Conservation (phyloP, 176 grass and related monocot genomes). For the Eragrostis nindensis region DNA sequence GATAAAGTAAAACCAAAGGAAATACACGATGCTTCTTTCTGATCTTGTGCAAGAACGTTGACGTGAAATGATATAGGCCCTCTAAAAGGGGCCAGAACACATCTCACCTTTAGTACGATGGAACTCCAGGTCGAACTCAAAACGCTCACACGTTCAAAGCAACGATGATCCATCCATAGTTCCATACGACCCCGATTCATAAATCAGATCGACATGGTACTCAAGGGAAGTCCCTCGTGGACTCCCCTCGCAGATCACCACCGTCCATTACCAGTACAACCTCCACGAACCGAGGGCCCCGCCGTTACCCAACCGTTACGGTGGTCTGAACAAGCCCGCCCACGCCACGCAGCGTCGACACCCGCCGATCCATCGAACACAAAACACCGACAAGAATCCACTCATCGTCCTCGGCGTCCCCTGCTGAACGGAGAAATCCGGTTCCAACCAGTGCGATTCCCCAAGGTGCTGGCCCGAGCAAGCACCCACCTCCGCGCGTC, state of each 20-base stretch:
- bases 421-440: background rate
- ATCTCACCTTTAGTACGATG: too few relatives aligned
- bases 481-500: background rate
- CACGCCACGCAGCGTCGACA: background rate
- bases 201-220: background rate
- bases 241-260: background rate
- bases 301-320: conserved; percentile 11
- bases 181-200: too few relatives aligned
- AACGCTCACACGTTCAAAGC: too few relatives aligned
- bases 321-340: background rate
- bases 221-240: background rate
- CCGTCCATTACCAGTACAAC: background rate
- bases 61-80: too few relatives aligned
- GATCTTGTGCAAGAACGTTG: too few relatives aligned
- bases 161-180: too few relatives aligned
- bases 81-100: too few relatives aligned
- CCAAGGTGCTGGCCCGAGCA: fast-evolving
- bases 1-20: too few relatives aligned
- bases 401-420: background rate
- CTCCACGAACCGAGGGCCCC: background rate
- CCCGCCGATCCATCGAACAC: background rate
- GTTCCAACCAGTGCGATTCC: background rate
- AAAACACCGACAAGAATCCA: background rate
- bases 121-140: too few relatives aligned
- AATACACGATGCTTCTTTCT: too few relatives aligned